A percentile compares a stretch with the other conserved stretches of the same genome.
These are phyloP conservation scores for Solanum peruvianum DNA, from an alignment of 257 asterid genomes.

Conservation along the genomic window DNA sequence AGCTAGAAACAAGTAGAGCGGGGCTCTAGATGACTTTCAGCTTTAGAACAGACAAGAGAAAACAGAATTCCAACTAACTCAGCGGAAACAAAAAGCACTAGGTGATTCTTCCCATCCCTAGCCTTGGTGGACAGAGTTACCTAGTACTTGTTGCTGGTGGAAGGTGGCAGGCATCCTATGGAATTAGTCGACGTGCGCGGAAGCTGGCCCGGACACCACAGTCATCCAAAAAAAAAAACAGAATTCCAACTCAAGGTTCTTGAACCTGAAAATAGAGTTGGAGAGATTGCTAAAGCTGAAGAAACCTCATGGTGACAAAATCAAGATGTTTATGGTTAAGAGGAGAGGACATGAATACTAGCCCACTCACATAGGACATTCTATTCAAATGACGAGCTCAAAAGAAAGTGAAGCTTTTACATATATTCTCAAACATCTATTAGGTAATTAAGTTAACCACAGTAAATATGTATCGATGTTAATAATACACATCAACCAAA, in stretches of 20 bases:
- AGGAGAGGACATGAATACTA: not conserved
- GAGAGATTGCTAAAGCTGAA: not conserved
- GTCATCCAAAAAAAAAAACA: not conserved
- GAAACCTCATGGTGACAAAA: not conserved
- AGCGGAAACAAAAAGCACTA: not conserved
- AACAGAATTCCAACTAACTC: not conserved
- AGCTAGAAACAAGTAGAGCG: not conserved
- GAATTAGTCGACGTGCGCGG: not conserved
- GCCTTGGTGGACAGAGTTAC: not conserved
- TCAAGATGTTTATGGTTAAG: not conserved
- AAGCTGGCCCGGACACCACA: not conserved
- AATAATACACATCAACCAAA: not conserved
- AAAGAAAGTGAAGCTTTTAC: not conserved
- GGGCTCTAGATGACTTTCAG: not conserved
- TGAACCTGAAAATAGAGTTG: not conserved
- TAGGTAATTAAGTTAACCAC: not conserved
- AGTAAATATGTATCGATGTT: not conserved
- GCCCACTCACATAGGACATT: not conserved
- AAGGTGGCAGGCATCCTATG: not conserved
- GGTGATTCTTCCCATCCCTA: not conserved
- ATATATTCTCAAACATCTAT: not conserved
- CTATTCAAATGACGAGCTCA: not conserved
- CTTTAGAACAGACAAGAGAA: not conserved
- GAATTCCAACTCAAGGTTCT: not conserved
- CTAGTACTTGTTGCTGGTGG: not conserved